Conservation (phyloP, 208 protist genomes). For the Vickermania ingenoplastis region DNA sequence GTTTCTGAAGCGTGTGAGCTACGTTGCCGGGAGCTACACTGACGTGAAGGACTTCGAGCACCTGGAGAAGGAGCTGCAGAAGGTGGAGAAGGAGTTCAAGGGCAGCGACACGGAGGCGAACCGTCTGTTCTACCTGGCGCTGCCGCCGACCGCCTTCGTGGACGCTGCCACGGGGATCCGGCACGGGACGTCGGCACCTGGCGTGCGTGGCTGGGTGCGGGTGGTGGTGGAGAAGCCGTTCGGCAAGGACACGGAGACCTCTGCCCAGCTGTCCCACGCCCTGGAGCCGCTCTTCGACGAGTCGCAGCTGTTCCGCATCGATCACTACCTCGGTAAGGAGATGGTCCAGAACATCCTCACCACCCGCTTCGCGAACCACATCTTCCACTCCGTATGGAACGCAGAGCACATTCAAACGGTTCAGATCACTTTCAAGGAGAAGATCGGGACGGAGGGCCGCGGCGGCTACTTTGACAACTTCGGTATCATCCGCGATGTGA, state of each 20-base stretch:
- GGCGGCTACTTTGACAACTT: constrained; percentile 91
- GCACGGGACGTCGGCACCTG: constrained; percentile 38
- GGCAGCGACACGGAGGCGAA: constrained; percentile 40
- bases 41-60: constrained; percentile 51
- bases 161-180: constrained; percentile 41
- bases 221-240: constrained; percentile 94
- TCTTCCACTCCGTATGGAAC: constrained; percentile 89
- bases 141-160: constrained; percentile 83
- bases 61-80: constrained; percentile 41
- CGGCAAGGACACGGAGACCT: constrained; percentile 75
- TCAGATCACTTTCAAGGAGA: constrained; percentile 92
- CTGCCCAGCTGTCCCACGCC: constrained; percentile 52
- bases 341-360: constrained; percentile 92
- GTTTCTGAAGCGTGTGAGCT: constrained; percentile 61
- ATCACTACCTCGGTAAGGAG: constrained; percentile 94
- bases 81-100: constrained; percentile 39
- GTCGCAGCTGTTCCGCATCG: constrained; percentile 88
- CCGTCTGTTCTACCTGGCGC: constrained; percentile 86
- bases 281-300: constrained; percentile 80
- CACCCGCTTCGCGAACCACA: constrained; percentile 88
- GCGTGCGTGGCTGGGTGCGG: constrained; percentile 51
- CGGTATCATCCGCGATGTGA: constrained; percentile 92
- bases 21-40: constrained; percentile 77
- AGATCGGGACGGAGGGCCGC: constrained; percentile 86
- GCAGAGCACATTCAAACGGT: constrained; percentile 77